Evolutionary conservation across 257 asterid species (phyloP), one percentile per base, ranked within the genome.

Genomic region (Ajuga chamaepitys): DNA sequence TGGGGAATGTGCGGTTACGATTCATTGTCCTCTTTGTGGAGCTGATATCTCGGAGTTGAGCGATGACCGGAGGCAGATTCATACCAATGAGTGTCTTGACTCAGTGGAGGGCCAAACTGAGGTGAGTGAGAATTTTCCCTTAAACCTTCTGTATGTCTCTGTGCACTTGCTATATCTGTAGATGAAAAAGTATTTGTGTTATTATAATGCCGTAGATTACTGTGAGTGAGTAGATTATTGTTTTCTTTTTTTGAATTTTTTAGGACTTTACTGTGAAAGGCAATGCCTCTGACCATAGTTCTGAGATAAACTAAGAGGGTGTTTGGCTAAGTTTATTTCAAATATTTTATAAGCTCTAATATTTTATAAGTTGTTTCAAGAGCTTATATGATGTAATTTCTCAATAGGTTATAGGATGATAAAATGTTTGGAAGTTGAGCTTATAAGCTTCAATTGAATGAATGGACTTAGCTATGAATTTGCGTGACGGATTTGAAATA

Each of bases 31-130:
- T 18, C 71, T 90, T 17, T 94, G 99, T 62, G 96, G 91, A 57
- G 70, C 74, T 32, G 97, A 88, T 75, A 75, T 94, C 47, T 84
- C 99, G 28, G 84, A 20, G 53, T 48, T 86, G 80, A 75, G 75
- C 35, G 88, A 81, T 64, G 90, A 81, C 14, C 41, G 61, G 64
- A 84, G 84, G 75, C 89, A 80, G 76, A 52, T 78, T 66, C 99
- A 94, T 68, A 88, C 94, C 5, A 94, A 94, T 69, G 85, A 80
- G 66, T 94, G 99, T 75, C 88, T 94, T 32, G 99, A 94, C 71
- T 74, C 76, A 66, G 73, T 76, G 64, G 91, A 71, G 58, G 71
- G 67, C 60, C 56, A 80, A 14, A 25, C 56, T 62, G 66, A 83
- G 53, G 99, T 93, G 79, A 74, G 81, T 93, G 79, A 74, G 81